A percentile compares a stretch with the other conserved stretches of the same genome.
Conservation (phyloP, 495 filamentous ascomycete species). For the Mycothermus thermophilus region DNA sequence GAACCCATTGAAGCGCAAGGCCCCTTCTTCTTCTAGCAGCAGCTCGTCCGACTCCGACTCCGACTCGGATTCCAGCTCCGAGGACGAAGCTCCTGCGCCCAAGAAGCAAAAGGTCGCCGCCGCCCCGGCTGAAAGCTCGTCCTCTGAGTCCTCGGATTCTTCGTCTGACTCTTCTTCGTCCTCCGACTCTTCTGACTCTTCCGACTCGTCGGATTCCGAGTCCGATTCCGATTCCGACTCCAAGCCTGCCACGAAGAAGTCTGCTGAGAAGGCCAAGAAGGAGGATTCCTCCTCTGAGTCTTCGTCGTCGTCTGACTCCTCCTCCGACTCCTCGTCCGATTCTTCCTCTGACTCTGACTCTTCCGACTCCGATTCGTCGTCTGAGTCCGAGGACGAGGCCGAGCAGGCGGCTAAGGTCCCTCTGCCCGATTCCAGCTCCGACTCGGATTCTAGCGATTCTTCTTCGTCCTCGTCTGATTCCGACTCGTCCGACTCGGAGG, state of each 20-base stretch:
- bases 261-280: constrained; percentile 1
- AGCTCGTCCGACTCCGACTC: constrained; percentile 14
- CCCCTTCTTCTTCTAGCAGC: constrained; percentile 29
- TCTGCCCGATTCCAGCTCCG: constrained; percentile 28
- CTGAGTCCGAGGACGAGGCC: constrained; percentile 29
- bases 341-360: constrained; percentile 15
- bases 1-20: constrained; percentile 52
- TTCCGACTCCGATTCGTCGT: constrained; percentile 16
- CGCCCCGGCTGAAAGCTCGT: constrained; percentile 21
- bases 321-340: constrained; percentile 5
- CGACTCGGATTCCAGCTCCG: constrained; percentile 13
- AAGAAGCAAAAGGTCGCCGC: constrained; percentile 19
- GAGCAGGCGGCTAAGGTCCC: constrained; percentile 41
- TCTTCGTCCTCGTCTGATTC: constrained; percentile 22
- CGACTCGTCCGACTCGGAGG: constrained; percentile 24
- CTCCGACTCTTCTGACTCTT: constrained; percentile 8
- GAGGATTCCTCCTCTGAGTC: constrained; percentile 4
- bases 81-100: constrained; percentile 13
- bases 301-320: not conserved
- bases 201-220: constrained; percentile 25
- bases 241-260: constrained; percentile 14
- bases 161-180: constrained; percentile 27
- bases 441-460: constrained; percentile 21
- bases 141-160: constrained; percentile 24
- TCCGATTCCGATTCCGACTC: constrained; percentile 17